Base-by-base conservation (phyloP, 768 basidiomycete species). In the Obba rivulosa region DNA sequence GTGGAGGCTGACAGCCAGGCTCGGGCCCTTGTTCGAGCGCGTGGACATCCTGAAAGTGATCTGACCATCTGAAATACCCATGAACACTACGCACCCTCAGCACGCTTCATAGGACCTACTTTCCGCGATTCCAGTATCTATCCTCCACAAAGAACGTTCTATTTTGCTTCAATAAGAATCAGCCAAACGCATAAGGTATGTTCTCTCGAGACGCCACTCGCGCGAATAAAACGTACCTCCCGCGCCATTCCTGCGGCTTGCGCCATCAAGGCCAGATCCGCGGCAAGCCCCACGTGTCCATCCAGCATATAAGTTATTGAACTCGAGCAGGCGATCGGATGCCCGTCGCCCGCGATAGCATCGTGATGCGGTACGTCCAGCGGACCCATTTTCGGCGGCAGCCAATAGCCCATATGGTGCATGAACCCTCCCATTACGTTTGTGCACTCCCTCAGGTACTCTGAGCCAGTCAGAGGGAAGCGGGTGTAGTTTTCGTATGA, bases 271-370 rank as follows among this genome's bases (percentile, higher is more conserved):
- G 80, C 82, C 55, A 87, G 62, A 55, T 87, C 85, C 34, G 78
- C 78, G 18, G 76, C 60, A n/a, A 87, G 66, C 24, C 84, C 85
- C 11, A 81, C 79, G 43, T 73, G 66, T 2, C 83, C 83, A 56
- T 82, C 81, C 41, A 87, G 65, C 76, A 84, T 74, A 57, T 87
- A 87, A 2, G 84, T 87, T 54, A 87, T 77, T 0, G 81, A 82
- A 50, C 74, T 80, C n/a, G 62, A 66, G 64, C 85, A 87, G 9
- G 62, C 51, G n/a, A 41, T 48, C 14, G 55, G 58, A 4, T 22
- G 45, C 34, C 53, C 49, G 28, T 55, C 62, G 41, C 62, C 64
- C 8, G 56, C 46, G n/a, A 53, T 54, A 41, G 60, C 49, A 48
- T 62, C 59, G 35, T 60, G 60, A 44, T 69, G 66, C 2, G 51